Conservation (phyloP, 257 asterid genomes). For the Salvia hispanica region DNA sequence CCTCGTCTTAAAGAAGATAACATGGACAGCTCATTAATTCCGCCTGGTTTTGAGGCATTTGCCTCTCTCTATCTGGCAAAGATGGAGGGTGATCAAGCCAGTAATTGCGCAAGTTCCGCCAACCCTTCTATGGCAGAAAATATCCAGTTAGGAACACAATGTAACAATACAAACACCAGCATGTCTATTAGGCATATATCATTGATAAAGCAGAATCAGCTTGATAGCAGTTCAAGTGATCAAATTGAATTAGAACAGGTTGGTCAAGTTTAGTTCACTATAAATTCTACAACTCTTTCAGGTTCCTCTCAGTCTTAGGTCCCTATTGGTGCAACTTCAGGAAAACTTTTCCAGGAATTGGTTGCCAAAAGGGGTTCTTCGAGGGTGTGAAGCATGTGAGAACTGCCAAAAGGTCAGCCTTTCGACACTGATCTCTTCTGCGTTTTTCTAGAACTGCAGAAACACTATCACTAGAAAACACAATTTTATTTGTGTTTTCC, state of each 20-base stretch:
- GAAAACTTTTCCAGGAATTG: constrained; percentile 31
- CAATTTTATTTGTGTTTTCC: constrained; percentile 14
- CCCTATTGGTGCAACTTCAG: constrained; percentile 41
- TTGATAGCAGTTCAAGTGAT: constrained; percentile 57
- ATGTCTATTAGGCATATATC: constrained; percentile 50
- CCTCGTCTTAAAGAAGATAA: constrained; percentile 63
- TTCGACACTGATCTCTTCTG: background rate
- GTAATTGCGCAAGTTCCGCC: constrained; percentile 38
- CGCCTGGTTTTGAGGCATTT: constrained; percentile 92
- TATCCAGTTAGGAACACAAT: constrained; percentile 43
- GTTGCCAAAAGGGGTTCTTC: constrained; percentile 79
- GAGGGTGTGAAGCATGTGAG: constrained; percentile 77
- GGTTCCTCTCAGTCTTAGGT: constrained; percentile 25
- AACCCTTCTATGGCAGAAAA: constrained; percentile 41
- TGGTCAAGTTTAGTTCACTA: constrained; percentile 26
- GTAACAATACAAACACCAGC: constrained; percentile 40
- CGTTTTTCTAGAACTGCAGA: background rate
- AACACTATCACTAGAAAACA: background rate
- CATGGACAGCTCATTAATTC: constrained; percentile 68
- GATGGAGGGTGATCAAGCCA: constrained; percentile 46
- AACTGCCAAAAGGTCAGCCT: constrained; percentile 78
- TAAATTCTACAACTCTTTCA: constrained; percentile 3
- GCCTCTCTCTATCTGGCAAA: constrained; percentile 57
- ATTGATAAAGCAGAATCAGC: constrained; percentile 49
- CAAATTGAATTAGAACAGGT: constrained; percentile 72